Evolutionary conservation across 2,329 filamentous ascomycete genomes (phyloP).

Genomic region (Metarhizium sp.): DNA sequence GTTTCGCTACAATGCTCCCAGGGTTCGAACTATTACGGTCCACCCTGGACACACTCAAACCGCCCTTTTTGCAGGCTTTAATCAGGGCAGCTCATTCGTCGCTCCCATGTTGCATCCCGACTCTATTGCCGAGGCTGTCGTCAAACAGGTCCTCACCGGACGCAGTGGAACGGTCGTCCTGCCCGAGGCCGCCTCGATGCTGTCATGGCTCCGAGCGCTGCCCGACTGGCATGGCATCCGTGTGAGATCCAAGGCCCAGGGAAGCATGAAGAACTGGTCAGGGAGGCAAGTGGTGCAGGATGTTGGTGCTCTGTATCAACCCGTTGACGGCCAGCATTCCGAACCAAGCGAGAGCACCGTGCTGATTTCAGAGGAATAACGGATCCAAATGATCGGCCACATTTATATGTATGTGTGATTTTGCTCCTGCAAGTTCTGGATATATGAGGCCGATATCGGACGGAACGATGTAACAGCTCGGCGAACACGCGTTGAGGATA

Average conservation of each 20-base stretch:
- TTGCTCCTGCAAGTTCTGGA: not conserved
- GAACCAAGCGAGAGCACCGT: constrained; percentile 8
- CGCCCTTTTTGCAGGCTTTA: constrained; percentile 35
- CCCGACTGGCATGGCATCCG: constrained; percentile 55
- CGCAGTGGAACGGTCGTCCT: constrained; percentile 39
- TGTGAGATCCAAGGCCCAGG: constrained; percentile 33
- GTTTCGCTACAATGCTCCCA: constrained; percentile 51
- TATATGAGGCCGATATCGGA: not conserved
- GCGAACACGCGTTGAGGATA: not conserved
- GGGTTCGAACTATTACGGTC: constrained; percentile 57
- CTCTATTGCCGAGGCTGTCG: constrained; percentile 35
- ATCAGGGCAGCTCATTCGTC: constrained; percentile 36
- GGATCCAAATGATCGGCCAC: not conserved
- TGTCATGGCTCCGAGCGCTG: constrained; percentile 37
- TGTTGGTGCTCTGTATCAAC: constrained; percentile 20
- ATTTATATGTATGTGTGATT: not conserved
- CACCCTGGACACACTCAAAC: constrained; percentile 39
- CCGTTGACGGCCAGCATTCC: not conserved
- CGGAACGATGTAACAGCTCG: not conserved
- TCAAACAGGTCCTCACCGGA: constrained; percentile 38
- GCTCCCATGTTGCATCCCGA: constrained; percentile 28
- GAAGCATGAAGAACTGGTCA: constrained; percentile 32
- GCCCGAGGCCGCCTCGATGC: constrained; percentile 27
- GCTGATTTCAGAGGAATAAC: constrained; percentile 21
- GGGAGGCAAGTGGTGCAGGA: constrained; percentile 40